Base-by-base conservation (phyloP, 148 eudicot genomes). In the Vaccinium myrtillus region DNA sequence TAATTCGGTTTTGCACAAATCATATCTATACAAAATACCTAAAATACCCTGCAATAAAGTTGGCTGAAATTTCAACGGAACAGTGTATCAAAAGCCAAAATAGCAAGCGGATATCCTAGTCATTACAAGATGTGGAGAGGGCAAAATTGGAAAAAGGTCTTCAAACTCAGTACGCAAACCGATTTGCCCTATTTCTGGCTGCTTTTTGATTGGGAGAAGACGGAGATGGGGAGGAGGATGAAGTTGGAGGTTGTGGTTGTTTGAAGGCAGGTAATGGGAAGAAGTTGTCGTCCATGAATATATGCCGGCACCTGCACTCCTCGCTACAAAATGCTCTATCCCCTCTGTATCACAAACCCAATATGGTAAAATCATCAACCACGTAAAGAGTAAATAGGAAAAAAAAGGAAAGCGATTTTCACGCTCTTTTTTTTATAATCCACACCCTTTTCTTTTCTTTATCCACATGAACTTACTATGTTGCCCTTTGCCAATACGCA, bases 191-290 rank as follows among this genome's bases (percentile, higher is more conserved):
- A 69, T 83, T 86, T 30, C 50, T 77, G 8, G 79, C 1, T 49
- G 83, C 79, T 58, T 70, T 83, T 4, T 85, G 77, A 70, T 5
- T 69, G 7, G 49, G 53, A n/a, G 81, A 65, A 12, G 90, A 55
- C 5, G 85, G 50, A 32, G 87, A 84, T 5, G 84, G 46, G 1
- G 90, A 76, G 9, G 82, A 69, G 15, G 87, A 39, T 36, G 75
- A 71, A 0, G 89, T 32, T 25, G 25, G 43, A 75, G 16, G 1
- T 32, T 32, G 11, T 55, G 56, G 56, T 43, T 25, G 16, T 81
- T 80, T 88, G 9, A 82, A 80, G 18, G 90, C 87, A 25, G 84
- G 76, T 4, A 89, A 25, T 32, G 87, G 83, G 67, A 86, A 87
- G 48, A 58, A 77, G 69, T 67, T 86, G 67, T 32, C 36, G 36